Evolutionary conservation across 441 rosid species (phyloP), one percentile per base, ranked within the genome.

Genomic region (Euphorbia schlechtendalii): DNA sequence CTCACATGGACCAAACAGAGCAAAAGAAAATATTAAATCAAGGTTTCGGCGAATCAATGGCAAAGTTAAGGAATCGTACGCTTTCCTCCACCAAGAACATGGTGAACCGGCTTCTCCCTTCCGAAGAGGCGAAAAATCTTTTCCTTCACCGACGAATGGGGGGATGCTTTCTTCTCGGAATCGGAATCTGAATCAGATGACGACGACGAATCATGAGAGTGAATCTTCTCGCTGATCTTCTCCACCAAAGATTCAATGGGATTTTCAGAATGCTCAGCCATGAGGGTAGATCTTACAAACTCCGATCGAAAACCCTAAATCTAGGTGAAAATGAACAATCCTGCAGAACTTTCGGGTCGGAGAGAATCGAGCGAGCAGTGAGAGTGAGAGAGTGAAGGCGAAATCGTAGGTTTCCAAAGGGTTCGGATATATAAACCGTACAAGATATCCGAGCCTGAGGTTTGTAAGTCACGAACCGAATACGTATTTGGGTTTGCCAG

Each of bases 121-220:
- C 98, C 98, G 21, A 92, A 89, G 65, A 92, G 84, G 41, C 90
- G 89, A 60, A 65, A 89, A 58, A 87, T 77, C 83, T 86, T 92
- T 9, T 81, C 75, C 65, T 86, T 83, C 48, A 72, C 74, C 41
- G 84, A 74, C 3, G 86, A 72, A 6, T 82, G 80, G 11, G 87
- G 76, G 10, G 59, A 68, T 27, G 82, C 71, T 56, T 80, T 83
- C 81, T 80, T 63, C 52, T 85, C 97, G 0, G 89, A 80, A 58
- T 86, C 96, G 41, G 86, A 77, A 38, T 83, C 97, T 54, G 93
- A 77, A 68, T 83, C 92, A 0, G 87, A 79, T 3, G 87, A 90
- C 2, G 96, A 77, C 24, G 84, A 82, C 6, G 76, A 9, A 21
- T 84, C 77, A 58, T 74, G 74, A 14, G 80, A 74, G 63, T 67